Conservation (phyloP, 2,329 filamentous ascomycete species). For the Sarocladiaceae sp. region DNA sequence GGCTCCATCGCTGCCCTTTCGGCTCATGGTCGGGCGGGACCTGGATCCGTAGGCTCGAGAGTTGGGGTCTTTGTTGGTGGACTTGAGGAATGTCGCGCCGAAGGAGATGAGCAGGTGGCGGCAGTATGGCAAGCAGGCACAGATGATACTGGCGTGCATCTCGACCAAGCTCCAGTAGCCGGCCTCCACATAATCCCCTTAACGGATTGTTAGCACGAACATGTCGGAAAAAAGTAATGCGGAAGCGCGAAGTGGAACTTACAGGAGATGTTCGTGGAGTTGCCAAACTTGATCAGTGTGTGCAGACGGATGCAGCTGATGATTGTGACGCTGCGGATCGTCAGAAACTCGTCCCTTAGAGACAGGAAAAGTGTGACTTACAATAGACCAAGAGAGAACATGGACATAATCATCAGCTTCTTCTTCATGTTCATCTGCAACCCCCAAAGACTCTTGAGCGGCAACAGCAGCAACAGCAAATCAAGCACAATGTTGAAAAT, state of each 20-base stretch:
- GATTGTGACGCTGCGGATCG: constrained; percentile 15
- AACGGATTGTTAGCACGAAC: too few relatives aligned
- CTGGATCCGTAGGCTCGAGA: constrained; percentile 4
- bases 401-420: constrained; percentile 34
- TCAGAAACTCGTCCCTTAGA: too few relatives aligned
- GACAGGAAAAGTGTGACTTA: constrained; percentile 12
- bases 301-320: constrained; percentile 19
- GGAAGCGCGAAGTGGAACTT: neutral
- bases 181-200: constrained; percentile 20
- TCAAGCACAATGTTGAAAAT: constrained; percentile 45
- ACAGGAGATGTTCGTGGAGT: constrained; percentile 19
- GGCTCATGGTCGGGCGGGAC: neutral
- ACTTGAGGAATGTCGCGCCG: constrained; percentile 10
- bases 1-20: neutral
- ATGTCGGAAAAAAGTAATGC: neutral
- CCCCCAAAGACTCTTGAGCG: constrained; percentile 31
- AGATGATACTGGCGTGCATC: constrained; percentile 24
- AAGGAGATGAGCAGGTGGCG: constrained; percentile 6
- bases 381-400: constrained; percentile 40
- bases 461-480: constrained; percentile 40
- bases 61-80: neutral
- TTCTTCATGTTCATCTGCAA: constrained; percentile 35
- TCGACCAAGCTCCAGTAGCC: constrained; percentile 25
- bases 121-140: constrained; percentile 22
- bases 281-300: constrained; percentile 18